phyloP scores from a whole-genome alignment of 2,329 filamentous ascomycete species.

The Pseudocercospora musae region DNA sequence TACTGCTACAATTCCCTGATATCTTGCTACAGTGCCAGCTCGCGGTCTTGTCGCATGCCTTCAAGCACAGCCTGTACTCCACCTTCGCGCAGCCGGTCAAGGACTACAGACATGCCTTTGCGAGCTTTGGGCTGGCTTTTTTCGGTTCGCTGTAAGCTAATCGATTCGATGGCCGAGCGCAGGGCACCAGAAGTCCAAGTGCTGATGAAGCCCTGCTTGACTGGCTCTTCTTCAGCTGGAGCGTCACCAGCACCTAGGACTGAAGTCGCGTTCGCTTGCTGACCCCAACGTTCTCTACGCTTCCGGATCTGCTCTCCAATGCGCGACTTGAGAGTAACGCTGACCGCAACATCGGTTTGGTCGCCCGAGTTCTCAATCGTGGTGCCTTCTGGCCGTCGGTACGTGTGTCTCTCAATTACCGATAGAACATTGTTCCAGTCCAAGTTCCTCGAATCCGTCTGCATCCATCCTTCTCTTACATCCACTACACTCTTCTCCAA shows the following conservation, averaged over 20 bases:
- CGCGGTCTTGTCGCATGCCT: conserved; percentile 62
- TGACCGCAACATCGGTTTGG: conserved; percentile 67
- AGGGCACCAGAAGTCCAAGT: conserved; percentile 68
- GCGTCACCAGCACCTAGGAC: conserved; percentile 37
- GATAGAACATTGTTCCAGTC: conserved; percentile 79
- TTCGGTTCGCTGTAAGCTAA: conserved; percentile 72
- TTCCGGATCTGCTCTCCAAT: conserved; percentile 66
- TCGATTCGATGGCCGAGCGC: conserved; percentile 73
- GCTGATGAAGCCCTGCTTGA: conserved; percentile 55
- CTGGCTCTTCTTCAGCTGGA: conserved; percentile 42
- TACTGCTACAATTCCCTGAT: conserved; percentile 7
- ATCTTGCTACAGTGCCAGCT: conserved; percentile 17
- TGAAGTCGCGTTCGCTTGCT: conserved; percentile 38
- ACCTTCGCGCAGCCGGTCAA: conserved; percentile 66
- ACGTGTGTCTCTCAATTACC: conserved; percentile 73
- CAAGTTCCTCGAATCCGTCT: conserved; percentile 74
- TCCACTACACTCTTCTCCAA: conserved; percentile 77
- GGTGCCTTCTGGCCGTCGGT: conserved; percentile 48
- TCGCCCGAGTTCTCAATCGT: conserved; percentile 28
- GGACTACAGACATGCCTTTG: conserved; percentile 77
- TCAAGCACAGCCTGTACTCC: conserved; percentile 68
- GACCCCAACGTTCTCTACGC: conserved; percentile 43
- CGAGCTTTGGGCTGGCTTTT: conserved; percentile 76
- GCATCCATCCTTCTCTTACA: conserved; percentile 77
- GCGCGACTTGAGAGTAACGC: conserved; percentile 67